Evolutionary conservation across 2,329 filamentous ascomycete genomes (phyloP).

Genomic region (Bipolaris bicolor): DNA sequence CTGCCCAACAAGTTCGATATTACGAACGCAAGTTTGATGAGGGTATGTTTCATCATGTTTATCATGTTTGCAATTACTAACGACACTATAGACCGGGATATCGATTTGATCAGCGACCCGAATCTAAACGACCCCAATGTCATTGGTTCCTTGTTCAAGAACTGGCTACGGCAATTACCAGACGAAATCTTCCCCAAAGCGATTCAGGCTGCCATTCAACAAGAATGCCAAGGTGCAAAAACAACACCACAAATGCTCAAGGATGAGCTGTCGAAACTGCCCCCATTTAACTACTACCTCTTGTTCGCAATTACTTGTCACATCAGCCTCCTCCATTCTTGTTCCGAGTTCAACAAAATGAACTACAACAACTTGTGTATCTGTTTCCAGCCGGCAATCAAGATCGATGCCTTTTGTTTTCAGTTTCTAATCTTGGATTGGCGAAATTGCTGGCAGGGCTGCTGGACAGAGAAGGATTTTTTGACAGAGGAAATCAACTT

Average conservation of each 20-base stretch:
- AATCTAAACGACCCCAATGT: conserved; percentile 97
- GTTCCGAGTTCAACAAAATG: conserved; percentile 98
- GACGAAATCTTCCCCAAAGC: conserved; percentile 90
- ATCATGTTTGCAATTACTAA: conserved; percentile 16
- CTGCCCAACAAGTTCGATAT: conserved; percentile 86
- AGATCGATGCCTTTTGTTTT: conserved; percentile 94
- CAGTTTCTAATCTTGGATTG: conserved; percentile 94
- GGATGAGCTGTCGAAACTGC: conserved; percentile 90
- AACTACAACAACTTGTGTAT: conserved; percentile 94
- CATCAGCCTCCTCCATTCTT: conserved; percentile 85
- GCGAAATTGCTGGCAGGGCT: conserved; percentile 97
- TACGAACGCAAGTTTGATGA: conserved; percentile 93
- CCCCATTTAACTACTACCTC: conserved; percentile 96
- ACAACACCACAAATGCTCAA: conserved; percentile 84
- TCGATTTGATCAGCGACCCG: conserved; percentile 85
- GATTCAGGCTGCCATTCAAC: conserved; percentile 78
- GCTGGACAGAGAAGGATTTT: conserved; percentile 83
- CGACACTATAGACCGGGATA: conserved; percentile 70
- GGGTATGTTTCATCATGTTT: conserved; percentile 56
- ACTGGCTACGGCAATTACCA: conserved; percentile 92
- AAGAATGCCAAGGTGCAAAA: conserved; percentile 78
- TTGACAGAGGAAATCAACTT: conserved; percentile 43
- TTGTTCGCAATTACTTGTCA: conserved; percentile 97
- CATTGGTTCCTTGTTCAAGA: conserved; percentile 93
- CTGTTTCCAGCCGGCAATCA: conserved; percentile 96